Base-by-base conservation (phyloP, 768 basidiomycete species). In the Dacryopinax spathularia region DNA sequence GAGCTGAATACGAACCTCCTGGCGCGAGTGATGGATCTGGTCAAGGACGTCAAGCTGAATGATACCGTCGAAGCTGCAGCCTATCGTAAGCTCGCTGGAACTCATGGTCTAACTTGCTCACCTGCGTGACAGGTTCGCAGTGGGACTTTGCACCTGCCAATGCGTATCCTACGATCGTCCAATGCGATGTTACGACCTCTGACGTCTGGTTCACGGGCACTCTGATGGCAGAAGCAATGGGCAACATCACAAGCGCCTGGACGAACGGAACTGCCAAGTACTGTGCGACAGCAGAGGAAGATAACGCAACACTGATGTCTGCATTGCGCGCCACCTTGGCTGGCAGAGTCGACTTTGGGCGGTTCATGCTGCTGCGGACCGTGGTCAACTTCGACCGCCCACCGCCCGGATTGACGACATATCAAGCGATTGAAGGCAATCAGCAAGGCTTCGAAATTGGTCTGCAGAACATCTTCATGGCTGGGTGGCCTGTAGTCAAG, bases 1-100 rank as follows among this genome's bases (percentile, higher is more conserved):
- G 76, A 78, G 70, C 68, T 79, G 65, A 79, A 78, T 69, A 76
- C 77, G 33, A 73, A 72, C 60, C 71, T 79, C 15, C 71, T 75
- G 10, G 69, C 73, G 25, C 65, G 68, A 6, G 76, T 71, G 0
- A 60, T 75, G 36, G 66, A 60, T 33, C 66, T 72, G 61, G 74
- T 74, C 0, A 64, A 65, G 60, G 69, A 63, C 9, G 73, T 76
- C 4, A 68, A 20, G 16, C 72, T 79, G 5, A 72, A 72, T 65
- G 76, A 78, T 67, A 70, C 72, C 13, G 34, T 62, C 18, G 68
- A 44, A 7, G 72, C 76, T 1, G 64, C 65, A 39, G 64, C 69
- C n/a, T 76, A 73, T 64, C 74, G 78, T 56, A 29, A 56, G 20
- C 10, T 56, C 31, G 25, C 7, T 5, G 22, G 13, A 13, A 5